These are phyloP conservation scores for Russula brevipes DNA, from an alignment of 768 basidiomycete species.

Conservation along the genomic window DNA sequence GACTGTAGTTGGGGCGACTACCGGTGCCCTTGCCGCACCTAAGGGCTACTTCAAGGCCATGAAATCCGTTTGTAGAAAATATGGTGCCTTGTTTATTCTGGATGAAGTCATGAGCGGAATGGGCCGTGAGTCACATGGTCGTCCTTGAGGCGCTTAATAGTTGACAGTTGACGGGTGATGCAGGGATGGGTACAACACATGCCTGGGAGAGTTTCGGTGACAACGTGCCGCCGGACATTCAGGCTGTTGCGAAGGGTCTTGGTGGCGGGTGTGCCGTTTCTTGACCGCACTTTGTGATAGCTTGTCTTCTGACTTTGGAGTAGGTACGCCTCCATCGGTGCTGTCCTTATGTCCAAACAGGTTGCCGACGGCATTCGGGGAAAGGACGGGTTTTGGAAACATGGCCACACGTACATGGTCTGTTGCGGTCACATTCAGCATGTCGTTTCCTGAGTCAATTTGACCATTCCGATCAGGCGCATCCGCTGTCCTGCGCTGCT, in stretches of 20 bases:
- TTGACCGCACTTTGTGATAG: not conserved
- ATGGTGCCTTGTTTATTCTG: conserved; percentile 67
- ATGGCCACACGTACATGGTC: conserved; percentile 84
- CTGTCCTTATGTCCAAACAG: conserved; percentile 66
- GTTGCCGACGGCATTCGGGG: conserved; percentile 65
- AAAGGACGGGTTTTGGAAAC: conserved; percentile 70
- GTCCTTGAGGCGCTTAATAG: conserved; percentile 4
- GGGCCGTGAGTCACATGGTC: conserved; percentile 55
- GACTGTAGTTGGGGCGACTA: conserved; percentile 83
- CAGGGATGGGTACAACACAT: conserved; percentile 84
- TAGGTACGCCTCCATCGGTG: conserved; percentile 80
- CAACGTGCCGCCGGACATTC: conserved; percentile 72
- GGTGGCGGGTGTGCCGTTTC: conserved; percentile 66
- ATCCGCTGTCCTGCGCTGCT: conserved; percentile 74
- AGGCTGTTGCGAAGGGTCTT: conserved; percentile 85
- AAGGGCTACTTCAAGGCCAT: conserved; percentile 84
- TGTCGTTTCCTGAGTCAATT: not conserved
- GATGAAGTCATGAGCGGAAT: conserved; percentile 94
- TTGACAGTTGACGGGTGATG: not conserved
- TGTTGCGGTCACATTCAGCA: conserved; percentile 9
- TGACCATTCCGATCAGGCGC: conserved; percentile 40
- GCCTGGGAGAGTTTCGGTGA: conserved; percentile 84
- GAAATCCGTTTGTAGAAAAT: conserved; percentile 77
- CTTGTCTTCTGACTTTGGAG: conserved; percentile 2
- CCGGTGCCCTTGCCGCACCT: conserved; percentile 69